phyloP scores from a whole-genome alignment of 345 rosid genomes.

The Passiflora organensis region DNA sequence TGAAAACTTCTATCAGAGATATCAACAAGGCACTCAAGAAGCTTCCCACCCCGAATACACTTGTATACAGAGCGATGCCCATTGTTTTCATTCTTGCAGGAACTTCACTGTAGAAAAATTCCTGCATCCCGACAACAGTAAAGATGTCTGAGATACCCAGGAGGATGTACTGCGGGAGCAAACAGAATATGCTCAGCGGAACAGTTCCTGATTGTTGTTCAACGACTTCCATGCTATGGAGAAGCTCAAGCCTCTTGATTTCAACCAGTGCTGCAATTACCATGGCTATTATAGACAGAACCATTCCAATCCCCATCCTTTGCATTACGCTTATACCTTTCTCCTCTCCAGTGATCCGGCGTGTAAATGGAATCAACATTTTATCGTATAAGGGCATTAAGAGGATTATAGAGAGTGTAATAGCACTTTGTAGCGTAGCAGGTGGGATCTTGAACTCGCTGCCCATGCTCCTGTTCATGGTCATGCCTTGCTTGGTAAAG shows the following conservation, averaged over 20 bases:
- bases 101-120: constrained; percentile 86
- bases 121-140: constrained; percentile 97
- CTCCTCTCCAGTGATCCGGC: constrained; percentile 32
- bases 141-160: constrained; percentile 84
- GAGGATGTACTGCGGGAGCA: constrained; percentile 81
- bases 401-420: constrained; percentile 80
- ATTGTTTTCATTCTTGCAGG: constrained; percentile 80
- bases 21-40: constrained; percentile 75
- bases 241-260: constrained; percentile 47
- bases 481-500: constrained; percentile 88
- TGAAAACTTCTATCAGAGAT: constrained; percentile 42
- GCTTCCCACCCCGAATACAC: constrained; percentile 95
- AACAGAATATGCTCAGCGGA: constrained; percentile 70
- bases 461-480: constrained; percentile 73
- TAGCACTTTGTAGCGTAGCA: constrained; percentile 81
- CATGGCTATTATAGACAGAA: constrained; percentile 76
- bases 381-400: constrained; percentile 78
- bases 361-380: constrained; percentile 51
- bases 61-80: constrained; percentile 85
- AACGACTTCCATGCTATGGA: constrained; percentile 19
- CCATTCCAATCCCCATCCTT: constrained; percentile 90
- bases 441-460: constrained; percentile 79
- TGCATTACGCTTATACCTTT: constrained; percentile 63
- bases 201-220: constrained; percentile 19
- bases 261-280: constrained; percentile 78